Conservation (phyloP, 225 moss, liverwort and hornwort species). For the Pleurozium schreberi region DNA sequence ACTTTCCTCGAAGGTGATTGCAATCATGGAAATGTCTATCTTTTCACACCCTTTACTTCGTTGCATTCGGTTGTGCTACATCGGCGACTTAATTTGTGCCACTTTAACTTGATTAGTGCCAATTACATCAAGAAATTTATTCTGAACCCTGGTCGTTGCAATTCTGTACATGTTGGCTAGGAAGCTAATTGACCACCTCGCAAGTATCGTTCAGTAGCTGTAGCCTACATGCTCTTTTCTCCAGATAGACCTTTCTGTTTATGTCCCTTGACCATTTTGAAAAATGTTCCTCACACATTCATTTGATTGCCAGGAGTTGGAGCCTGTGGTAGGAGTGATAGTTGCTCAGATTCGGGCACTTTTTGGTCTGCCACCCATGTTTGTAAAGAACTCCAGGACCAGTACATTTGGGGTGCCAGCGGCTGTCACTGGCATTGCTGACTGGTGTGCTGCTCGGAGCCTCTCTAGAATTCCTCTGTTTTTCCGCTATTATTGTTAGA, state of each 20-base stretch:
- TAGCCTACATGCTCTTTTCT: not conserved
- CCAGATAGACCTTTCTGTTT: not conserved
- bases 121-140: not conserved
- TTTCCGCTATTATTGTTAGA: not conserved
- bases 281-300: not conserved
- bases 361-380: conserved; percentile 62
- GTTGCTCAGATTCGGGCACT: conserved; percentile 85
- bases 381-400: conserved; percentile 30
- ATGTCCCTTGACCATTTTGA: not conserved
- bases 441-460: conserved; percentile 47
- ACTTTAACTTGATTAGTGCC: not conserved
- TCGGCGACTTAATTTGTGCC: no score
- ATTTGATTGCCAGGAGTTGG: conserved; percentile 68
- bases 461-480: not conserved
- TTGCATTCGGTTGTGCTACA: not conserved
- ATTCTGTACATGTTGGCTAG: not conserved
- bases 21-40: not conserved
- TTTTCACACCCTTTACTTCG: not conserved
- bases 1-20: conserved; percentile 47
- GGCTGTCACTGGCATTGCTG: conserved; percentile 61
- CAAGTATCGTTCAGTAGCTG: not conserved
- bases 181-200: not conserved
- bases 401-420: conserved; percentile 51
- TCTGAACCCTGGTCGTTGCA: not conserved
- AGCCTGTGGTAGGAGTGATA: conserved; percentile 65